phyloP scores from a whole-genome alignment of 2,329 filamentous ascomycete species.

The Epichloe coenophiala region DNA sequence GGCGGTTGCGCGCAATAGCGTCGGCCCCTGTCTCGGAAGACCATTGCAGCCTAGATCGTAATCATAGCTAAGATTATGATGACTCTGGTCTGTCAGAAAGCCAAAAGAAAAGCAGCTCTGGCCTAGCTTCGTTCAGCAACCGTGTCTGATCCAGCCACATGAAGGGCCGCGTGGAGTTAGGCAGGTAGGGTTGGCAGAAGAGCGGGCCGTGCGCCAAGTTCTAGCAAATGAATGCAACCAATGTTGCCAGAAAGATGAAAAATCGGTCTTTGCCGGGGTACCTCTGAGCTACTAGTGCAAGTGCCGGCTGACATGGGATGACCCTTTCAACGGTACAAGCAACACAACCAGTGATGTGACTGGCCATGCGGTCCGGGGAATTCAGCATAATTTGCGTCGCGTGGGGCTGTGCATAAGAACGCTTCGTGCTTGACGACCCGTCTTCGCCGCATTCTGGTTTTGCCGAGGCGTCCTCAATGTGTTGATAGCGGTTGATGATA shows the following conservation, averaged over 20 bases:
- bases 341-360: not conserved
- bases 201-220: constrained; percentile 1
- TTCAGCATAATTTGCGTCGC: not conserved
- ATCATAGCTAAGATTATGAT: not conserved
- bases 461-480: not conserved
- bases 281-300: constrained; percentile 3
- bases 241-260: not conserved
- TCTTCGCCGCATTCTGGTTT: not conserved
- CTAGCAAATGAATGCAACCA: not conserved
- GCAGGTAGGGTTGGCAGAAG: not conserved
- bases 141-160: constrained; percentile 4
- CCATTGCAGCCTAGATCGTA: not conserved
- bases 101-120: not conserved
- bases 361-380: not conserved
- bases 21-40: constrained; percentile 1
- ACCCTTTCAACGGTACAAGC: too few species aligned
- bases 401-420: not conserved
- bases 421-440: not conserved
- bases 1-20: not conserved
- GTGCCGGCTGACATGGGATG: not conserved
- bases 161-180: constrained; percentile 1
- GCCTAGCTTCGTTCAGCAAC: not conserved
- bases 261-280: not conserved
- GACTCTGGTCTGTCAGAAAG: not conserved
- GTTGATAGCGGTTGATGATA: not conserved